Evolutionary conservation across 352 stramenopile species (phyloP), one percentile per base, ranked within the genome.

Genomic region (Pythium insidiosum): DNA sequence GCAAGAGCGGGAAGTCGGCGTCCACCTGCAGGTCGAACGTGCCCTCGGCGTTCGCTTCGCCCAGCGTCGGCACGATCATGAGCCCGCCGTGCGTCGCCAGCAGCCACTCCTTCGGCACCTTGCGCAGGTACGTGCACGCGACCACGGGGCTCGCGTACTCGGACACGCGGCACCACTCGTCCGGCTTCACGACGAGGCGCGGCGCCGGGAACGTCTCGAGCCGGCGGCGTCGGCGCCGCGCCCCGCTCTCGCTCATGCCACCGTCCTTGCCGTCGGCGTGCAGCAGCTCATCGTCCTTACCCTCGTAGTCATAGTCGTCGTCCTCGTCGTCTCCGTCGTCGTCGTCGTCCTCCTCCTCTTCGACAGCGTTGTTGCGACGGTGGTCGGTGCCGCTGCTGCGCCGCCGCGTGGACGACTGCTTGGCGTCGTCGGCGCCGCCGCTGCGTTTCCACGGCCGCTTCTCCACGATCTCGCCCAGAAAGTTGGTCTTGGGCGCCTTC

Each of bases 11-110:
- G 22, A 83, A 72, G 44, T 95, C 81, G 39, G 63, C 83, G 49
- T 95, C 83, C 6, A 96, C 69, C 43, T 96, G 82, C n/a, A 96
- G 37, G 23, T 90, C 79, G 44, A 89, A 96, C 5, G 69, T 71
- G 3, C 78, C 84, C 40, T 90, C 77, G 0, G 60, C 57, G 10
- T 67, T 73, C 28, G 64, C 49, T 42, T 95, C 82, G 5, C 74
- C 80, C 3, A 95, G 60, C 15, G 77, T 84, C 10, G 85, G 85
- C 13, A 93, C 64, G 18, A 94, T 41, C 36, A 94, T 47, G 3
- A 94, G 47, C 0, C 82, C 74, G 28, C 68, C 66, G 11, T 60
- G 43, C 28, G 57, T 66, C 29, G 63, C 52, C 5, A 74, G 38
- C 5, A 91, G 48, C 67, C 73, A 87, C 25, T 86, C 74, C 24